phyloP scores from a whole-genome alignment of 2,329 filamentous ascomycete genomes.

The Phaeosphaeriaceae sp. region DNA sequence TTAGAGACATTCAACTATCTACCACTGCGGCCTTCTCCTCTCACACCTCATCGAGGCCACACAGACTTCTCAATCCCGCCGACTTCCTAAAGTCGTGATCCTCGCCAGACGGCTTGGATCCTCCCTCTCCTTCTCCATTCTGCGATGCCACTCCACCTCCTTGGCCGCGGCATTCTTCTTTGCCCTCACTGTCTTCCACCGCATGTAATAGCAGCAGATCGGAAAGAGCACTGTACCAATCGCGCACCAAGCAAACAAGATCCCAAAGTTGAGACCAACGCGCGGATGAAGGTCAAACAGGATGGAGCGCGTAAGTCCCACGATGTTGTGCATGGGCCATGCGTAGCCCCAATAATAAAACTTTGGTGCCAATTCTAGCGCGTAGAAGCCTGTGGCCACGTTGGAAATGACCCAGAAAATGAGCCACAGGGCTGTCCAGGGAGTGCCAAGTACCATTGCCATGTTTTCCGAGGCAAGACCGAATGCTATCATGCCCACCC shows the following conservation, averaged over 20 bases:
- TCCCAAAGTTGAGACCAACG: conserved; percentile 66
- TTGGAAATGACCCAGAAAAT: conserved; percentile 74
- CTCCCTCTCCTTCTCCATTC: conserved; percentile 39
- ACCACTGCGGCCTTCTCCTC: not conserved
- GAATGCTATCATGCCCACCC: conserved; percentile 67
- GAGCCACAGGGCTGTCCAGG: conserved; percentile 68
- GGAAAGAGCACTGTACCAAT: conserved; percentile 63
- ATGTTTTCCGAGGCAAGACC: conserved; percentile 71
- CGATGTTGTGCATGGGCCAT: conserved; percentile 69
- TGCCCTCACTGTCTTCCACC: conserved; percentile 45
- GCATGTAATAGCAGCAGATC: conserved; percentile 52
- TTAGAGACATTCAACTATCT: not conserved
- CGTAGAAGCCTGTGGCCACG: conserved; percentile 66
- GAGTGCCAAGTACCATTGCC: conserved; percentile 67
- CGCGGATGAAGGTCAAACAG: conserved; percentile 66
- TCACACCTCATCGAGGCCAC: not conserved
- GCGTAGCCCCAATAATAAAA: conserved; percentile 70
- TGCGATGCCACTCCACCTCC: conserved; percentile 32
- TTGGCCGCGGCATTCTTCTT: conserved; percentile 30
- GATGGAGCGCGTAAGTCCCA: conserved; percentile 65
- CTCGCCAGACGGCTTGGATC: conserved; percentile 31
- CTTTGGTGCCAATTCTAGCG: conserved; percentile 61
- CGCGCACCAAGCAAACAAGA: conserved; percentile 64
- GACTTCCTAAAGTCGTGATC: conserved; percentile 28
- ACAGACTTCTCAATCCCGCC: not conserved